Base-by-base conservation (phyloP, 1,284 basidiomycete species). In the Neotropicomus parvogracilis region DNA sequence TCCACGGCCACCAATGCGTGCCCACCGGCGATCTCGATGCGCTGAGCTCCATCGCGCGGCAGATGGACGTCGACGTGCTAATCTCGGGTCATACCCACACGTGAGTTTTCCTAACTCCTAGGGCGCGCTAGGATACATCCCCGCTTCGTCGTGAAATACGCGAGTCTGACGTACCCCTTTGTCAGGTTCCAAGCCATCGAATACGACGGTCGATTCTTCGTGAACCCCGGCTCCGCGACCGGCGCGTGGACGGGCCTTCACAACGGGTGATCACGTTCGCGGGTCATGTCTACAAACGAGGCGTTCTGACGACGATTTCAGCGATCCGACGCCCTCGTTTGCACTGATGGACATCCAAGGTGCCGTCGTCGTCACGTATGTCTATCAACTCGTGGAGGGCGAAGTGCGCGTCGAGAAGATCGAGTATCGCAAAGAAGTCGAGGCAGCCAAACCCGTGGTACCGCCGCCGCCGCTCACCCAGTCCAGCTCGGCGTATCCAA, bases 41-140 rank as follows among this genome's bases (percentile, higher is more conserved):
- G 21, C 77, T 99, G 27, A 86, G 84, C 28, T 80, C 90, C 1
- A 81, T 95, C 40, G 94, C 95, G 10, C 73, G 93, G 28, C 91
- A 95, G 67, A 92, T 99, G 89, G 94, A 98, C 64, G 95, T 97
- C 9, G 97, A 99, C 60, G 91, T 99, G 1, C 75, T 99, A 20
- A 72, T 99, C 17, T 93, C 88, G 2, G 95, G 97, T 0, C 91
- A 93, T 59, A 99, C 95, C 1, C 95, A 98, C 69, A 83, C 82
- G 93, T 94, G 62, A 67, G 87, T 75, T 42, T 7, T 12, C 34
- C 21, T 24, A 8, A 4, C 24, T n/a, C n/a, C n/a, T n/a, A n/a
- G n/a, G 11, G 12, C 37, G 40, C 28, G 40, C 37, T 12, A 13
- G 33, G 21, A 19, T 10, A n/a, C 44, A 33, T 34, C 24, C 1